Evolutionary conservation across 2,329 filamentous ascomycete genomes (phyloP), one percentile per base, ranked within the genome.

Genomic region (Diaporthe vexans): DNA sequence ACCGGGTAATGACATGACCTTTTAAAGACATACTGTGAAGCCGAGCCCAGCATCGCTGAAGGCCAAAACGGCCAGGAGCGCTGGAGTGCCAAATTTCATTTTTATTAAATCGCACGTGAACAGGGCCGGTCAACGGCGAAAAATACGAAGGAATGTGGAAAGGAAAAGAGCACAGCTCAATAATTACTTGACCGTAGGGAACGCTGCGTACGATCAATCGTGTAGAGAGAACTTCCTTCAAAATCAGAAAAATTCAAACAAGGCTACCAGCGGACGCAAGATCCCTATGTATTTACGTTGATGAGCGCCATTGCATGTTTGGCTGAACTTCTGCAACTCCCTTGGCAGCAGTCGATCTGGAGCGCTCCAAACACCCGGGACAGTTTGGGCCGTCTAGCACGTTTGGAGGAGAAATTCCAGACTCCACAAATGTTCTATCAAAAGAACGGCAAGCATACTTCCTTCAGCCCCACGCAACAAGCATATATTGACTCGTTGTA

Each of bases 31-130:
- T 75, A 75, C 73, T 56, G 73, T 73, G 70, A 73, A 75, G n/a
- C 51, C 61, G 29, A 75, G 73, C 51, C 70, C 70, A 15, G 70
- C 73, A 57, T 75, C 73, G 48, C 71, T 70, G n/a, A 52, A 65
- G 46, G 71, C 73, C 56, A 75, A 19, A 13, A 75, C n/a, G 46
- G 73, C 61, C 26, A 63, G 24, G 54, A 75, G 35, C 26, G 63
- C 46, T 13, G 56, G 54, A 73, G 46, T 24, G n/a, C 58, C 71
- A 40, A 75, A 57, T 52, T 24, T 52, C 73, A 75, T 75, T 9
- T 19, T 73, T 24, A 26, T 46, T 40, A 21, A 26, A 63, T 9
- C 29, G 58, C 26, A 46, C 46, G 58, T 21, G 40, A 56, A 54
- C 6, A 56, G 57, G 48, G 48, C 73, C 68, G 61, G 33, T 74